Percentiles rank a stretch among this genome's conserved stretches.
These are phyloP conservation scores for Monosporascus sp. DNA, from an alignment of 2,329 filamentous ascomycete species.

Conservation along the genomic window DNA sequence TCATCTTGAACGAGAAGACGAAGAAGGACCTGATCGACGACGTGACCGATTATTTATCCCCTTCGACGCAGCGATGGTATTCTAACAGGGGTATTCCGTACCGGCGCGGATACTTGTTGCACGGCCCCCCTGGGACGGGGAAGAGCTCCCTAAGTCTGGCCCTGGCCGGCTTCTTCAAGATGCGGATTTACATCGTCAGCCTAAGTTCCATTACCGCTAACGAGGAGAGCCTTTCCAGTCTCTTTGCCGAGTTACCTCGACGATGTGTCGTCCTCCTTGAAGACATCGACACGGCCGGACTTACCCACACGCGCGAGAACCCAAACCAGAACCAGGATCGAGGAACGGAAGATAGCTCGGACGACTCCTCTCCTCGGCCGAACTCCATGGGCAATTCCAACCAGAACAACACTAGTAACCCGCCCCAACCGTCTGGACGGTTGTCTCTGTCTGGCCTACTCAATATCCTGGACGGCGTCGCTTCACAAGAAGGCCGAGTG, in stretches of 20 bases:
- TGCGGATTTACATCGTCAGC: constrained; percentile 68
- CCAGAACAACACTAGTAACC: constrained; percentile 16
- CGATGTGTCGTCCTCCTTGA: constrained; percentile 71
- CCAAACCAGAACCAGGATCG: too few species aligned
- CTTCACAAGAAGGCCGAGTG: constrained; percentile 57
- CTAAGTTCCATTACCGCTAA: constrained; percentile 57
- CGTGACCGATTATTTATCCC: constrained; percentile 58
- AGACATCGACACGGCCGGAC: constrained; percentile 69
- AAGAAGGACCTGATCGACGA: constrained; percentile 58
- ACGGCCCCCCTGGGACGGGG: constrained; percentile 76
- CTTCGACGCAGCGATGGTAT: constrained; percentile 70
- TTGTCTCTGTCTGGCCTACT: constrained; percentile 72
- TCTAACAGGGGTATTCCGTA: constrained; percentile 80
- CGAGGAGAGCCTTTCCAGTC: constrained; percentile 58
- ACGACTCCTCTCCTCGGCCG: constrained; percentile 29
- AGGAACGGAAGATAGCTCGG: neutral
- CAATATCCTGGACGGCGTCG: constrained; percentile 74
- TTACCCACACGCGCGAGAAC: constrained; percentile 54
- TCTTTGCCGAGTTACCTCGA: constrained; percentile 63
- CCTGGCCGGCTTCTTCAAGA: constrained; percentile 62
- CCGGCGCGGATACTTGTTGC: constrained; percentile 74
- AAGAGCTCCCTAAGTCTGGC: constrained; percentile 70
- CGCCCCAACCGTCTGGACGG: constrained; percentile 20
- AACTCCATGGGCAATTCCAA: constrained; percentile 25
- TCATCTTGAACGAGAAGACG: constrained; percentile 56